phyloP scores from a whole-genome alignment of 257 asterid genomes.

The Penstemon newberryi region DNA sequence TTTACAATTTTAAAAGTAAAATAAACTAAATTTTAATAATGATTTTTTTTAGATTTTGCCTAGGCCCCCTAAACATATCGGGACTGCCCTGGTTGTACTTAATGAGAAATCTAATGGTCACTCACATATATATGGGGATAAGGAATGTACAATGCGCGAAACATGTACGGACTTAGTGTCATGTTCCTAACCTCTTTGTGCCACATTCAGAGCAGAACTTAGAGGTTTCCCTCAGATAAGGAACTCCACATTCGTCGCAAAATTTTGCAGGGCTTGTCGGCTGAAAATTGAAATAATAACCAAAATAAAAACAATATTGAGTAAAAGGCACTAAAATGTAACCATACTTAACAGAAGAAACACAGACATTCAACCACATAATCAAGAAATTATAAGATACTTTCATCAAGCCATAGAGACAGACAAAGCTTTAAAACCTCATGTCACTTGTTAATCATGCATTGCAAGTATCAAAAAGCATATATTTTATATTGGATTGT shows the following conservation, averaged over 20 bases:
- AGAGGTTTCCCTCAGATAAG: conserved; percentile 76
- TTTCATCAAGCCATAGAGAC: background rate
- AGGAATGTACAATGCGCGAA: conserved; percentile 11
- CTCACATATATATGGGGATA: background rate
- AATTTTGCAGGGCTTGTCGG: conserved; percentile 87
- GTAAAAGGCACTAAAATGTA: background rate
- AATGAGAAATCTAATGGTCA: background rate
- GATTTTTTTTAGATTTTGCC: too few relatives aligned
- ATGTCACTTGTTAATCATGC: too few relatives aligned
- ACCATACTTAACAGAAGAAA: background rate
- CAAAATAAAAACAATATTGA: background rate
- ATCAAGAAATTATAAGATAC: background rate
- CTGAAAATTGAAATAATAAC: conserved; percentile 35
- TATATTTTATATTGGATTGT: too few relatives aligned
- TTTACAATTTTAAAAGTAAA: too few relatives aligned
- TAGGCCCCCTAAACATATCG: too few relatives aligned
- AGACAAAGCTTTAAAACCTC: background rate
- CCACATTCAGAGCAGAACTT: conserved; percentile 96
- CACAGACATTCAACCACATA: background rate
- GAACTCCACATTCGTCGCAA: conserved; percentile 89
- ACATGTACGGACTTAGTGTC: conserved; percentile 19
- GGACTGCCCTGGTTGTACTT: too few relatives aligned
- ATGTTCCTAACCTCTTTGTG: conserved; percentile 73
- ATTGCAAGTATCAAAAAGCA: too few relatives aligned
- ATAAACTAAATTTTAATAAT: too few relatives aligned